phyloP scores from a whole-genome alignment of 305 asterid genomes.

The Solanum hybrid region DNA sequence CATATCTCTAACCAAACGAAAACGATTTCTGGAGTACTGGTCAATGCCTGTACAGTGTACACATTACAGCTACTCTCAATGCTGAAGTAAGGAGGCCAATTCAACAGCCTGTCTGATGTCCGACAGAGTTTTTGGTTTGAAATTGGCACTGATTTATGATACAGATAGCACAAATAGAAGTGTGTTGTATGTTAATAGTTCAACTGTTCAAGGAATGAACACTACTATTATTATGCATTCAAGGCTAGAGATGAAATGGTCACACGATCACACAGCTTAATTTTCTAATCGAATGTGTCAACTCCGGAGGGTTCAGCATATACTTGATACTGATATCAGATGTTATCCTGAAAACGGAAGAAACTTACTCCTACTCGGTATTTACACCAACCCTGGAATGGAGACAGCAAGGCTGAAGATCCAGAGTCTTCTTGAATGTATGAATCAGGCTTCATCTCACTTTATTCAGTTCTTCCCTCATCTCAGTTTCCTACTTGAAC shows the following conservation, averaged over 20 bases:
- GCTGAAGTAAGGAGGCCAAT: not conserved
- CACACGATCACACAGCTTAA: not conserved
- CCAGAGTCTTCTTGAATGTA: not conserved
- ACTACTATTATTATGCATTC: not conserved
- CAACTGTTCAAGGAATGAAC: not conserved
- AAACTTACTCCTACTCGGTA: not conserved
- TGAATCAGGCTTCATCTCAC: not conserved
- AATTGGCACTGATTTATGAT: not conserved
- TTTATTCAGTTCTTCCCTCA: not conserved
- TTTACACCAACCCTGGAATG: not conserved
- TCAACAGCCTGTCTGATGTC: not conserved
- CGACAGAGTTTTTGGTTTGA: not conserved
- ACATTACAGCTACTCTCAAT: not conserved
- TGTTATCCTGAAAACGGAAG: not conserved
- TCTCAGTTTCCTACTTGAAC: not conserved
- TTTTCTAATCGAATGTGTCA: not conserved
- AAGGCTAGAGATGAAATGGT: not conserved
- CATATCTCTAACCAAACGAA: not conserved
- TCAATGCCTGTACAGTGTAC: not conserved
- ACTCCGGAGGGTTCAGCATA: not conserved
- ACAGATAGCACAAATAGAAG: not conserved
- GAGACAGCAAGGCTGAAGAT: not conserved
- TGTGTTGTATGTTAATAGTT: not conserved
- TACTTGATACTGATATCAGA: not conserved
- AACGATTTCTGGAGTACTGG: not conserved